Base-by-base conservation (phyloP, 2,329 filamentous ascomycete species). In the Cytospora mali region DNA sequence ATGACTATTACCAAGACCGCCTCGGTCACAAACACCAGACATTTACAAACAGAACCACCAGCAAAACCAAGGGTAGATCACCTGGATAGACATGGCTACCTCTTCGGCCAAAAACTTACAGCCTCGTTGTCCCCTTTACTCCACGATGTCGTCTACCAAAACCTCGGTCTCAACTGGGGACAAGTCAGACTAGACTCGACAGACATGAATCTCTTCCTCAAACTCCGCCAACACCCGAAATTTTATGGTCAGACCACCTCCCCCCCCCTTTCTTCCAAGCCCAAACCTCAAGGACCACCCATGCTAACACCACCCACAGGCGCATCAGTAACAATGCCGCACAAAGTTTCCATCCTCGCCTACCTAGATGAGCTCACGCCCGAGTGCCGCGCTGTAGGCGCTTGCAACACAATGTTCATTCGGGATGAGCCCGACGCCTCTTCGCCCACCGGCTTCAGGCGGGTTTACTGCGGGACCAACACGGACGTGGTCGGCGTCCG, bases 401-500 rank as follows among this genome's bases (percentile, higher is more conserved):
- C 91, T 56, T 88, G 89, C 75, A 94, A 95, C 79, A 95, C 91
- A 0, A 82, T 94, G 58, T 93, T 89, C 77, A 73, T 91, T 53
- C 80, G 83, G 25, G 74, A 78, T 53, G 77, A 80, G 54, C 72
- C 74, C 1, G 69, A 73, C 18, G 74, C 79, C 53, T 31, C 60
- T 3, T 62, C 63, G 4, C 55, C 63, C 3, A 62, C 60, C 11
- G 63, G 63, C 28, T 81, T 83, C 56, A 75, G 76, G 35, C 77
- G 81, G 21, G 70, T 82, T 52, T 85, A 85, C 67, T 86, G 89
- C 74, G 91, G 91, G 58, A 89, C 90, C 50, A 94, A 95, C 77
- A 94, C 91, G 4, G 91, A 95, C 75, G 90, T 89, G 64, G 82
- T 92, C 62, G 91, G 91, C 31, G 88, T 94, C 66, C 83, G 89